phyloP scores from a whole-genome alignment of 257 asterid genomes.

The Solanum pimpinellifolium region DNA sequence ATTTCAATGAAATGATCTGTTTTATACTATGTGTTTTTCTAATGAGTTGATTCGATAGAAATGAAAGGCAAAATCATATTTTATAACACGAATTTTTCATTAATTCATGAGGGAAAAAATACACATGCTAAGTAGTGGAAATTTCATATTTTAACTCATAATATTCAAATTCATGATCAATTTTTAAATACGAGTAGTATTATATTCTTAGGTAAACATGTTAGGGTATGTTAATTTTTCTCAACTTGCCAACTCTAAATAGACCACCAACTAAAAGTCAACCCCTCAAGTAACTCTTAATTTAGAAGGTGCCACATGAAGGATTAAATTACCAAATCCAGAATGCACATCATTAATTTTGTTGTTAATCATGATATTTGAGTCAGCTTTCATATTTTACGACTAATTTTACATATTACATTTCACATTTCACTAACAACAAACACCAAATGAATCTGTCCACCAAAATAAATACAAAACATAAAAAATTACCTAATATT shows the following conservation, averaged over 20 bases:
- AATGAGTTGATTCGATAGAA: fast-evolving
- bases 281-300: background rate
- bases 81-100: background rate
- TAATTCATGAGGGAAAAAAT: background rate
- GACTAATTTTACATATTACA: too few relatives aligned
- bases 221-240: background rate
- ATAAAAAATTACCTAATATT: background rate
- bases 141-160: background rate
- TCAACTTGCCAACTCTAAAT: background rate
- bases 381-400: background rate
- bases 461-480: too few relatives aligned
- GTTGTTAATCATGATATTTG: too few relatives aligned
- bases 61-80: background rate
- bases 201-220: background rate
- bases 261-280: background rate
- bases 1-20: too few relatives aligned
- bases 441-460: too few relatives aligned
- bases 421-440: background rate
- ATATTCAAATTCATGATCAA: background rate
- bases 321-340: background rate
- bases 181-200: background rate
- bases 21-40: background rate
- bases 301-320: background rate
- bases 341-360: background rate
- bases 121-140: background rate